Evolutionary conservation across 768 basidiomycete genomes (phyloP).

Genomic region (Lentinula boryana): DNA sequence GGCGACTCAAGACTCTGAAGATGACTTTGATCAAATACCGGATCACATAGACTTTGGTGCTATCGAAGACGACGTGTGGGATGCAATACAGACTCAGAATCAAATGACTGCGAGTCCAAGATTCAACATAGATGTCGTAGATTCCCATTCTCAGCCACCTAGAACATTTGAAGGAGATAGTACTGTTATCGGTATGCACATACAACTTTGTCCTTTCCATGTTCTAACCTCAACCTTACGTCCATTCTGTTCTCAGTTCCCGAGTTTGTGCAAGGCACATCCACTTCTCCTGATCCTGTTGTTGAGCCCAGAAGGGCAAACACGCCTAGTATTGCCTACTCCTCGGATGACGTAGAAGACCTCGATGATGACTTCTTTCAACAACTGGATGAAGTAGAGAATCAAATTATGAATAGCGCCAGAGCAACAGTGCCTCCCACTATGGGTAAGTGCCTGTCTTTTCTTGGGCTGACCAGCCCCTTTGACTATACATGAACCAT

Average conservation of each 20-base stretch:
- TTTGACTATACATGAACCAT: not conserved
- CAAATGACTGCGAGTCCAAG: not conserved
- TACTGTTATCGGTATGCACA: not conserved
- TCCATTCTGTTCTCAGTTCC: not conserved
- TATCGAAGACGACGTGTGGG: slow-evolving; percentile 45
- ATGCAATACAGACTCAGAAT: slow-evolving; percentile 15
- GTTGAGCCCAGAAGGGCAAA: not conserved
- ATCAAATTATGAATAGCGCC: not conserved
- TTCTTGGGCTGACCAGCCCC: not conserved
- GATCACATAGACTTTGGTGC: slow-evolving; percentile 44
- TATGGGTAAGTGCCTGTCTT: not conserved
- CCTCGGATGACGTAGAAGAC: not conserved
- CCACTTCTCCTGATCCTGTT: slow-evolving; percentile 4
- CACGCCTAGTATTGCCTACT: not conserved
- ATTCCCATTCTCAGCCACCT: not conserved
- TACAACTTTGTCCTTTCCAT: not conserved
- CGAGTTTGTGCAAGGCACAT: slow-evolving; percentile 7
- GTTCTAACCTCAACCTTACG: not conserved
- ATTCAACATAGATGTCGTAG: too few species aligned
- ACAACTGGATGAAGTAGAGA: not conserved
- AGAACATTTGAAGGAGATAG: not conserved
- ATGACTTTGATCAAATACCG: slow-evolving; percentile 48
- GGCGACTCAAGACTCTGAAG: slow-evolving; percentile 23
- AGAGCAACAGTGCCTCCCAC: not conserved
- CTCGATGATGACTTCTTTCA: not conserved